phyloP scores from a whole-genome alignment of 345 rosid genomes.

The Cardamine resedifolia region DNA sequence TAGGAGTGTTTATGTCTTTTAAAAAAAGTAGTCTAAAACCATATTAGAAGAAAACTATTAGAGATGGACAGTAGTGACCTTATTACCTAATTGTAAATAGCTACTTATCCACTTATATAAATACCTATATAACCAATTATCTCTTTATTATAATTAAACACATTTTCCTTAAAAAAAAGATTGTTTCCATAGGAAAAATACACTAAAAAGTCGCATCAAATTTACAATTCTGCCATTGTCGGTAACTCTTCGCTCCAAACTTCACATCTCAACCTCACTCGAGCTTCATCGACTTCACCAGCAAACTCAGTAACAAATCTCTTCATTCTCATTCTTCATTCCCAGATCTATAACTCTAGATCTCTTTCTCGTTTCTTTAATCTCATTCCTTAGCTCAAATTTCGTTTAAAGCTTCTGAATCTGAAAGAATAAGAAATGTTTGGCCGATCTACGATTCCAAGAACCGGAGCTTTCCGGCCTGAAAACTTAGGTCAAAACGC shows the following conservation, averaged over 20 bases:
- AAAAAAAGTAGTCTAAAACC: too few relatives aligned
- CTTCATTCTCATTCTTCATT: neutral
- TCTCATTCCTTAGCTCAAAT: neutral
- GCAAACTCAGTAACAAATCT: conserved; percentile 2
- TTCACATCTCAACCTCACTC: neutral
- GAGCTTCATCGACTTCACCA: neutral
- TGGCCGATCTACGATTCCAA: conserved; percentile 50
- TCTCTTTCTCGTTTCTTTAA: neutral
- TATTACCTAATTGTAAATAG: too few relatives aligned
- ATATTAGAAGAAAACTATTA: too few relatives aligned
- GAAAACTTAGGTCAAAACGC: conserved; percentile 79
- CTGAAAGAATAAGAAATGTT: conserved; percentile 44
- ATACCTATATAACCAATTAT: too few relatives aligned
- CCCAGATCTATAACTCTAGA: conserved; percentile 26
- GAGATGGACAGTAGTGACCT: too few relatives aligned
- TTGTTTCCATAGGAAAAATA: neutral
- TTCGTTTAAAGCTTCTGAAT: neutral
- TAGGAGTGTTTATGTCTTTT: too few relatives aligned
- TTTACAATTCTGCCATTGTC: conserved; percentile 30
- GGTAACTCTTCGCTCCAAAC: conserved; percentile 28
- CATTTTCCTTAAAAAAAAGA: too few relatives aligned
- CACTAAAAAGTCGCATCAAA: neutral
- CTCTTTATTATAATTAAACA: too few relatives aligned
- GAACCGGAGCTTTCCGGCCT: conserved; percentile 70
- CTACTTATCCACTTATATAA: too few relatives aligned